Evolutionary conservation across 2,329 filamentous ascomycete genomes (phyloP), one percentile per base, ranked within the genome.

Genomic region (Dichotomopilus funicola): DNA sequence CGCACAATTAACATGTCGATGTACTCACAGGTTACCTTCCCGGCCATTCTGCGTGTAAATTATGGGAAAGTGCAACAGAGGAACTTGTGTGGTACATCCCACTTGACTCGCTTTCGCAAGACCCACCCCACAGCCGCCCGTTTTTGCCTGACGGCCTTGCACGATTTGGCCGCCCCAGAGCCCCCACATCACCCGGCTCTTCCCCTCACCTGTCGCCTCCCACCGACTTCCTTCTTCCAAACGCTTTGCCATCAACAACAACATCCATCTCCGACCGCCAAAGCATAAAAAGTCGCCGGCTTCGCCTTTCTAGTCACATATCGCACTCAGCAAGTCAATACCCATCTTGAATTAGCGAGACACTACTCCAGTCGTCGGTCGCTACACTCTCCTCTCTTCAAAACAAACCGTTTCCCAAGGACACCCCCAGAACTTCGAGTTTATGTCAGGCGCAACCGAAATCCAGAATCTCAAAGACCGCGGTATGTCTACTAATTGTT

Each of bases 371-470:
- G 71, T 72, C 68, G 76, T 79, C 77, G 71, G 75, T 80, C 77
- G 77, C 77, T 78, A 70, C 68, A 62, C 65, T 62, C 66, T 63
- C 59, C 62, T 63, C 65, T 67, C 64, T 59, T 64, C 66, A 64
- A 71, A 64, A 73, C 71, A 75, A 77, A 73, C 75, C 73, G 71
- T 79, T 75, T 79, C 77, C 78, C 76, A 72, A 72, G 67, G 73
- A 72, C 66, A 75, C 76, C 79, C 78, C 75, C 71, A 70, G 81
- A 85, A 84, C 82, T 80, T 79, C 85, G 86, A 88, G 87, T 91
- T 90, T 91, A 94, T 94, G 89, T 94, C 89, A 85, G 94, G 94
- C 88, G 88, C 94, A 91, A 61, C 54, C 57, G 59, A 61, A 49
- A 61, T 59, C 59, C 55, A 59, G 56, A 95, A 95, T 84, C 88